Evolutionary conservation across 139 green algal species (phyloP).

Genomic region (Micromonas pusilla): DNA sequence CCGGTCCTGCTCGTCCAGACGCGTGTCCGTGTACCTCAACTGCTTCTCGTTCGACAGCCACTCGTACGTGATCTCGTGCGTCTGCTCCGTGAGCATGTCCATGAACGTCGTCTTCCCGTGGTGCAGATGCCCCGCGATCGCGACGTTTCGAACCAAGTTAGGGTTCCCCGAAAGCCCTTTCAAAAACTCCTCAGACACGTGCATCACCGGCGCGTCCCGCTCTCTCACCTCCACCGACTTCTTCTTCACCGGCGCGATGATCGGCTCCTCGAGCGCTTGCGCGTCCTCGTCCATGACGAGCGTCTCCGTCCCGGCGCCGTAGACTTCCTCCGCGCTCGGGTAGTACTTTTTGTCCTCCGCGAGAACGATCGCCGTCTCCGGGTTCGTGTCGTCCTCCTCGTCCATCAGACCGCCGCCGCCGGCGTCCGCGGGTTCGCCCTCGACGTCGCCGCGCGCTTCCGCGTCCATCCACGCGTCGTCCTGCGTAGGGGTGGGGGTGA

Average conservation of each 20-base stretch:
- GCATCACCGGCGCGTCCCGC: not conserved
- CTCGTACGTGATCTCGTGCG: constrained; percentile 37
- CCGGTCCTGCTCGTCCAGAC: constrained; percentile 84
- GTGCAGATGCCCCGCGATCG: constrained; percentile 88
- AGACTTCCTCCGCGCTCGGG: constrained; percentile 87
- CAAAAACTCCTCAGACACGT: constrained; percentile 6
- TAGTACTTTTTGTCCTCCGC: constrained; percentile 99
- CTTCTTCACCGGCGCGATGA: constrained; percentile 79
- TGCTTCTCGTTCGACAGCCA: constrained; percentile 44
- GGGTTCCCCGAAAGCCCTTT: constrained; percentile 66
- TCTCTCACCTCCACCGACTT: constrained; percentile 60
- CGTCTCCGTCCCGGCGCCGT: constrained; percentile 80
- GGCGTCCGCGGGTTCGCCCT: not conserved
- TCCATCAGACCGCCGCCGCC: constrained; percentile 43
- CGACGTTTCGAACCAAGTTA: constrained; percentile 79
- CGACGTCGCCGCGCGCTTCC: not conserved
- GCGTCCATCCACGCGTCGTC: not conserved
- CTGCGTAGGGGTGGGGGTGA: not conserved
- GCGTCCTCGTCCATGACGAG: constrained; percentile 97
- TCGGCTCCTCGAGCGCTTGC: constrained; percentile 90
- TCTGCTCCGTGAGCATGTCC: constrained; percentile 34
- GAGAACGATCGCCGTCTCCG: constrained; percentile 67
- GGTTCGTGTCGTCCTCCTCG: constrained; percentile 38
- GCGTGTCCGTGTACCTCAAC: constrained; percentile 92
- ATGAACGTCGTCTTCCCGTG: constrained; percentile 90